phyloP scores from a whole-genome alignment of 2,329 filamentous ascomycete species.

The Seiridium unicorne region DNA sequence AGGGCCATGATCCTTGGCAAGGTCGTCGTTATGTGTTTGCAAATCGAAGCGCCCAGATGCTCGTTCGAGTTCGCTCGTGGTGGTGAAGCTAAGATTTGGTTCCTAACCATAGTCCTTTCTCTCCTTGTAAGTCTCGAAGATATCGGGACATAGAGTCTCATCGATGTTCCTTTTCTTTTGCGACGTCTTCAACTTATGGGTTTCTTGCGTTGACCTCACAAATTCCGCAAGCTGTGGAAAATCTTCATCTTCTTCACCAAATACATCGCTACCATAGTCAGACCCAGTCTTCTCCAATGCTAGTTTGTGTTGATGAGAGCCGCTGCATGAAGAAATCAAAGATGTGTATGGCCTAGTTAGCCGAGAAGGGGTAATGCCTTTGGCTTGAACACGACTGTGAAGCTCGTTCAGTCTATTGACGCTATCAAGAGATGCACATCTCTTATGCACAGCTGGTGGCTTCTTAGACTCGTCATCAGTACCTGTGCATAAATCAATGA shows the following conservation, averaged over 20 bases:
- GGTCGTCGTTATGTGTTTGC: neutral
- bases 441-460: neutral
- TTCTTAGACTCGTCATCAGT: constrained; percentile 11
- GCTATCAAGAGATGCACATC: neutral
- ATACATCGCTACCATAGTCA: constrained; percentile 11
- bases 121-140: constrained; percentile 22
- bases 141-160: constrained; percentile 26
- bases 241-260: constrained; percentile 17
- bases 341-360: constrained; percentile 10
- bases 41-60: constrained; percentile 23
- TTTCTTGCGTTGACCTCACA: constrained; percentile 4
- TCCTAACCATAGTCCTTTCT: constrained; percentile 26
- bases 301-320: neutral
- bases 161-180: constrained; percentile 11
- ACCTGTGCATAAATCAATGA: constrained; percentile 20
- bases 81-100: constrained; percentile 29
- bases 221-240: constrained; percentile 22
- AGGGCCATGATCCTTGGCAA: no score
- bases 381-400: constrained; percentile 12
- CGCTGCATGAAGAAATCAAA: neutral
- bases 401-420: constrained; percentile 8
- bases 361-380: constrained; percentile 4
- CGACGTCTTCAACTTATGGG: neutral
- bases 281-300: neutral
- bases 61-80: constrained; percentile 24